These are phyloP conservation scores for Solanum chilense DNA, from an alignment of 257 asterid species.

Conservation along the genomic window DNA sequence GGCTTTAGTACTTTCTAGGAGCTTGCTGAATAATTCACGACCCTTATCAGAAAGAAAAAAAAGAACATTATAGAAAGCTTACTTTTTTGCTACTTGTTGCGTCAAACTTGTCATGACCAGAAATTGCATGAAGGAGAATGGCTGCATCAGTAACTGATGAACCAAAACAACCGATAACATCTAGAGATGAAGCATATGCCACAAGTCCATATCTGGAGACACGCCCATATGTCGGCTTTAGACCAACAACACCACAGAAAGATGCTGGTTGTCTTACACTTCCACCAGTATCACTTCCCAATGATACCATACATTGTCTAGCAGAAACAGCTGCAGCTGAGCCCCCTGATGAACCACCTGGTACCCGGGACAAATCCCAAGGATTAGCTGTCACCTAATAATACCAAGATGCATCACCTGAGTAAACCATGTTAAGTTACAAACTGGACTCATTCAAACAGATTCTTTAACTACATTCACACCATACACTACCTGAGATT, in stretches of 20 bases:
- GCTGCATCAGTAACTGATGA: slow-evolving; percentile 97
- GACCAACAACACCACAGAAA: slow-evolving; percentile 92
- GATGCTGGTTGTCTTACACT: slow-evolving; percentile 99
- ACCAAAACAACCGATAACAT: slow-evolving; percentile 96
- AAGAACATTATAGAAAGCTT: not conserved
- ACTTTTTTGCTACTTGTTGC: slow-evolving; percentile 82
- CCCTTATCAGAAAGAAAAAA: not conserved
- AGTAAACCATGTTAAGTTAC: slow-evolving; percentile 52
- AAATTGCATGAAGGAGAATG: slow-evolving; percentile 59
- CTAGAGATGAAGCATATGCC: slow-evolving; percentile 95
- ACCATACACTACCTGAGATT: not conserved
- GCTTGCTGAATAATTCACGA: slow-evolving; percentile 20
- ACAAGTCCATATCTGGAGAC: slow-evolving; percentile 97
- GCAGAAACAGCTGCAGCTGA: slow-evolving; percentile 99
- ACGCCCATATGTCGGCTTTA: slow-evolving; percentile 97
- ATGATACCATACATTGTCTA: slow-evolving; percentile 84
- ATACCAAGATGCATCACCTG: slow-evolving; percentile 70
- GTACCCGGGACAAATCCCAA: slow-evolving; percentile 95
- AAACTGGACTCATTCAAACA: slow-evolving; percentile 6
- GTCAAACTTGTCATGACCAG: slow-evolving; percentile 87
- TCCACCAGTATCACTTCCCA: slow-evolving; percentile 99
- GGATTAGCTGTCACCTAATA: slow-evolving; percentile 97
- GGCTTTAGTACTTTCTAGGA: slow-evolving; percentile 30
- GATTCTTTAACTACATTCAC: not conserved
- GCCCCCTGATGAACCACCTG: slow-evolving; percentile 98